Evolutionary conservation across 306 rosid species (phyloP).

Genomic region (Hippophae gyantsensis): DNA sequence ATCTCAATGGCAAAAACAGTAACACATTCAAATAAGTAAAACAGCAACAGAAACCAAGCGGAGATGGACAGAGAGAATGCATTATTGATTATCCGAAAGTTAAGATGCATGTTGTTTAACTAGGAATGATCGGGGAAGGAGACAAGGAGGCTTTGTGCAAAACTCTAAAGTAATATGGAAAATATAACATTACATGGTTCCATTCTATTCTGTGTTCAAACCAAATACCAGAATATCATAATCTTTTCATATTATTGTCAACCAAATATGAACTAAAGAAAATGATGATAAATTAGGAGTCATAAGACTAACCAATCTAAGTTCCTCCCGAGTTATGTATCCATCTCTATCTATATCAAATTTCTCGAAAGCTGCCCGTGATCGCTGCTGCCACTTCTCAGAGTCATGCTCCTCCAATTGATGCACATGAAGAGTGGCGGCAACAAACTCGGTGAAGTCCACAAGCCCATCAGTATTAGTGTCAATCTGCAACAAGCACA

Average conservation of each 20-base stretch:
- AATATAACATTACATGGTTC: no score
- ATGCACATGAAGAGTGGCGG: constrained; percentile 89
- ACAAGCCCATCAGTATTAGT: constrained; percentile 96
- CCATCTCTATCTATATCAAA: constrained; percentile 91
- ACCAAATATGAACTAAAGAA: no score
- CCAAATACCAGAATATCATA: no score
- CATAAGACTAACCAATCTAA: constrained; percentile 67
- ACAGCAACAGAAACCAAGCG: background rate
- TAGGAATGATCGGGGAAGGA: no score
- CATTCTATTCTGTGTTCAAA: no score
- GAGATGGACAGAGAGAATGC: no score
- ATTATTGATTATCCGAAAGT: no score
- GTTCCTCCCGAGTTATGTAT: constrained; percentile 86
- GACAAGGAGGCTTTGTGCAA: no score
- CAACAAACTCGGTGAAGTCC: constrained; percentile 90
- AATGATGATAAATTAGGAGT: constrained; percentile 3
- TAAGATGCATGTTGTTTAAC: no score
- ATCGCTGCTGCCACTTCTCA: constrained; percentile 72
- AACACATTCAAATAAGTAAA: background rate
- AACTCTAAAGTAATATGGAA: no score
- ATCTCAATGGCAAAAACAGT: constrained; percentile 15
- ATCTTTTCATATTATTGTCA: no score
- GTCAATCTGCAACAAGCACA: constrained; percentile 59
- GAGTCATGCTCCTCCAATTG: constrained; percentile 97
- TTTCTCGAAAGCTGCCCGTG: constrained; percentile 88